A percentile compares a stretch with the other conserved stretches of the same genome.
Evolutionary conservation across 2,329 filamentous ascomycete genomes (phyloP).

Genomic region (Paraphaeosphaeria sporulosa): DNA sequence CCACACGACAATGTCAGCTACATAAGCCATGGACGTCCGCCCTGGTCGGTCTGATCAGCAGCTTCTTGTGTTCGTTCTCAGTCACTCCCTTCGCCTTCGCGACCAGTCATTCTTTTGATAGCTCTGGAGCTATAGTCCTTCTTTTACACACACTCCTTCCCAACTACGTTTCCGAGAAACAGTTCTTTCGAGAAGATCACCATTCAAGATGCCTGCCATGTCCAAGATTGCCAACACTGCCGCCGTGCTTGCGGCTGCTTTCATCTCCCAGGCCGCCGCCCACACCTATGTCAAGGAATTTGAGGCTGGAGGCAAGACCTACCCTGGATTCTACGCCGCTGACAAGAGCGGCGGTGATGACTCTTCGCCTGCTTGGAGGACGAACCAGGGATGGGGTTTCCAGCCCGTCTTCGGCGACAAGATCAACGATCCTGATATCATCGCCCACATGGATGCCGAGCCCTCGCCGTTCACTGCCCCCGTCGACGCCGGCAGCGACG

Average conservation of each 20-base stretch:
- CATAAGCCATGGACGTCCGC: conserved; percentile 7
- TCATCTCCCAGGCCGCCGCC: conserved; percentile 7
- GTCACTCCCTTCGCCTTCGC: background rate
- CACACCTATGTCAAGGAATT: conserved; percentile 14
- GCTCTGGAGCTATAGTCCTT: conserved; percentile 11
- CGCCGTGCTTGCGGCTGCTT: conserved; percentile 6
- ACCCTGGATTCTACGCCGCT: conserved; percentile 36
- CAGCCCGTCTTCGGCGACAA: conserved; percentile 38
- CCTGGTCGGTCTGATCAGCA: conserved; percentile 1
- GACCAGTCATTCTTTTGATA: conserved; percentile 8
- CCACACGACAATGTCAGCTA: background rate
- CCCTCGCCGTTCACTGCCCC: conserved; percentile 40
- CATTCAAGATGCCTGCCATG: conserved; percentile 10
- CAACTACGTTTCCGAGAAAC: background rate
- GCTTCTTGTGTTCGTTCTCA: background rate
- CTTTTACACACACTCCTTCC: background rate
- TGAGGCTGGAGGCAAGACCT: conserved; percentile 26
- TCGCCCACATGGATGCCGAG: conserved; percentile 39
- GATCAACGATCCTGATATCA: conserved; percentile 39
- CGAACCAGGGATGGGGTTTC: conserved; percentile 43
- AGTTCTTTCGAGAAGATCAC: background rate
- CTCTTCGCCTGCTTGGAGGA: conserved; percentile 44
- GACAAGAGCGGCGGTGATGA: conserved; percentile 35
- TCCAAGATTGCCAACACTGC: conserved; percentile 11
- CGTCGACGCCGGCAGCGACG: conserved; percentile 36